phyloP scores from a whole-genome alignment of 768 basidiomycete species.

The Suillus subaureus region DNA sequence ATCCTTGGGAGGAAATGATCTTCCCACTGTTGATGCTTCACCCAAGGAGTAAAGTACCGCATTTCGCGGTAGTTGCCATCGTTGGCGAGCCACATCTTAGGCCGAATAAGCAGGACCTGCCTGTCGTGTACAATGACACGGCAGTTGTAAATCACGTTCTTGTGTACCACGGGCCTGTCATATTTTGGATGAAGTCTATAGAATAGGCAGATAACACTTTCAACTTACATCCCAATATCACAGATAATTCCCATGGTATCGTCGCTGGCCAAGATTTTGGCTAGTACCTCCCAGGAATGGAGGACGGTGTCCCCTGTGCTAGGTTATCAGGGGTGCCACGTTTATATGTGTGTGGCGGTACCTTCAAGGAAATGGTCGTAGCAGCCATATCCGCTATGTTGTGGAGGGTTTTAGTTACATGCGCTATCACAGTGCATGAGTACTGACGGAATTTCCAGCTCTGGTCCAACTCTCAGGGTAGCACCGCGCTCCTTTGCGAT shows the following conservation, averaged over 20 bases:
- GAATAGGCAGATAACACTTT: not conserved
- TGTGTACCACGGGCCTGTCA: slow-evolving; percentile 91
- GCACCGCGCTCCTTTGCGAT: slow-evolving; percentile 90
- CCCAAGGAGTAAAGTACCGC: slow-evolving; percentile 94
- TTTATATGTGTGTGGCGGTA: slow-evolving; percentile 26
- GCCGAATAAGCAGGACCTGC: slow-evolving; percentile 91
- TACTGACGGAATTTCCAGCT: slow-evolving; percentile 91
- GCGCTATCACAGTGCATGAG: not conserved
- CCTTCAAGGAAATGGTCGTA: slow-evolving; percentile 98
- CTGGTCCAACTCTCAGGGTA: slow-evolving; percentile 91
- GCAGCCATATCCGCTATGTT: slow-evolving; percentile 89
- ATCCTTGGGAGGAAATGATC: slow-evolving; percentile 91
- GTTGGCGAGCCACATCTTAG: slow-evolving; percentile 99
- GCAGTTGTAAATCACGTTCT: slow-evolving; percentile 98
- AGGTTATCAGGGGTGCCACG: not conserved
- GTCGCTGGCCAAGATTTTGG: slow-evolving; percentile 82
- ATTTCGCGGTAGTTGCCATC: slow-evolving; percentile 95
- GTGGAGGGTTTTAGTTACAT: slow-evolving; percentile 4
- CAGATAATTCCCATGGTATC: slow-evolving; percentile 87
- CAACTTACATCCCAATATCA: slow-evolving; percentile 90
- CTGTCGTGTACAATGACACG: slow-evolving; percentile 85
- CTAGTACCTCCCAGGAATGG: slow-evolving; percentile 97
- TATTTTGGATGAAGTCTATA: not conserved
- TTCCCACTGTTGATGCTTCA: slow-evolving; percentile 85
- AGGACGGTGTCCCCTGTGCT: slow-evolving; percentile 86